These are phyloP conservation scores for Aureobasidium mangrovei DNA, from an alignment of 2,329 filamentous ascomycete genomes.

Conservation along the genomic window DNA sequence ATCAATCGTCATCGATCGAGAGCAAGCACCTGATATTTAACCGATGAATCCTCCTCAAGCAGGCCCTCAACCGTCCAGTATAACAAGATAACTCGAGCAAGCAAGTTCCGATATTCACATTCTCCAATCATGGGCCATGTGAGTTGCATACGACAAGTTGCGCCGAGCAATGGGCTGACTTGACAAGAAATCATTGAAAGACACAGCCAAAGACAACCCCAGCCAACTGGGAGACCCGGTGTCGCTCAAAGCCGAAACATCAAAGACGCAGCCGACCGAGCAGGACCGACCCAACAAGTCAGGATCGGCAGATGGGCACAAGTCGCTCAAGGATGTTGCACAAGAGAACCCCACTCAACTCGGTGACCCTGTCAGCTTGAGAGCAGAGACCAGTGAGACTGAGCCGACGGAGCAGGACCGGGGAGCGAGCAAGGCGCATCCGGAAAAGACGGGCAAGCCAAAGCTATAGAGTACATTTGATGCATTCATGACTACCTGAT, in stretches of 20 bases:
- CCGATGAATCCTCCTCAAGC: background rate
- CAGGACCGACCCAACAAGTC: constrained; percentile 19
- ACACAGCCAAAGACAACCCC: constrained; percentile 21
- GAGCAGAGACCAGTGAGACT: constrained; percentile 22
- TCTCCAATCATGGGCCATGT: background rate
- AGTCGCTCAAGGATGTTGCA: constrained; percentile 22
- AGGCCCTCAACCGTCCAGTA: background rate
- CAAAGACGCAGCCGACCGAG: constrained; percentile 23
- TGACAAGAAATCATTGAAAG: constrained; percentile 18
- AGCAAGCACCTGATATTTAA: background rate
- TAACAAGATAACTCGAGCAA: background rate
- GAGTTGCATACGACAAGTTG: background rate
- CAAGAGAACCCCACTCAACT: constrained; percentile 22
- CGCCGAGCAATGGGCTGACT: background rate
- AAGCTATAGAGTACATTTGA: constrained; percentile 22
- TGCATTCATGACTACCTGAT: background rate
- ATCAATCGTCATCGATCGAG: background rate
- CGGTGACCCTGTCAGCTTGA: constrained; percentile 24
- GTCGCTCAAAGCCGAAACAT: constrained; percentile 29
- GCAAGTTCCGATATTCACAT: background rate
- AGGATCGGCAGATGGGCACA: constrained; percentile 9
- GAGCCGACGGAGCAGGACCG: constrained; percentile 28
- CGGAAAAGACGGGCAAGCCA: constrained; percentile 22
- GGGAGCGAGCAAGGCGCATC: constrained; percentile 20
- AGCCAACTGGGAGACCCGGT: constrained; percentile 30